phyloP scores from a whole-genome alignment of 2,329 filamentous ascomycete genomes.

The Aspergillus awamori region DNA sequence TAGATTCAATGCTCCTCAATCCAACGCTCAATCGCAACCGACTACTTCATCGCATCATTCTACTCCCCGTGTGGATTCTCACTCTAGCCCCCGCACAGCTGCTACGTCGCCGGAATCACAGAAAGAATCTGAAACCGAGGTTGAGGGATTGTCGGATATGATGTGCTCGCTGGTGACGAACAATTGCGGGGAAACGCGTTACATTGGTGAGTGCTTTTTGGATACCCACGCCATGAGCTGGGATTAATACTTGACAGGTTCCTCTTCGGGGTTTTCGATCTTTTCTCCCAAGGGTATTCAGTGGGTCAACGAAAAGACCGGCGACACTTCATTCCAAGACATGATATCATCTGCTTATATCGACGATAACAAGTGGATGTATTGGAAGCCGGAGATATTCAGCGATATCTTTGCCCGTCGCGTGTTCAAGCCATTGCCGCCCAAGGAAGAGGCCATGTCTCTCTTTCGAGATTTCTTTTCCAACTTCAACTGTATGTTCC shows the following conservation, averaged over 20 bases:
- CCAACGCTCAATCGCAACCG: slow-evolving; percentile 34
- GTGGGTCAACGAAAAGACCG: slow-evolving; percentile 97
- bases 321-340: slow-evolving; percentile 89
- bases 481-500: slow-evolving; percentile 99
- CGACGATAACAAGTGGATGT: slow-evolving; percentile 92
- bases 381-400: slow-evolving; percentile 98
- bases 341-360: slow-evolving; percentile 93
- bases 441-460: slow-evolving; percentile 84
- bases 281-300: slow-evolving; percentile 98
- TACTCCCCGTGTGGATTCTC: slow-evolving; percentile 51
- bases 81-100: slow-evolving; percentile 55
- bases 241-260: slow-evolving; percentile 60
- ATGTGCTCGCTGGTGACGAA: slow-evolving; percentile 99
- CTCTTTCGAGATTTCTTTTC: slow-evolving; percentile 93
- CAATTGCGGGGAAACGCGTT: slow-evolving; percentile 89
- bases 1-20: slow-evolving; percentile 29
- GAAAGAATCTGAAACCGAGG: slow-evolving; percentile 66
- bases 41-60: slow-evolving; percentile 44
- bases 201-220: slow-evolving; percentile 70
- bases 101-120: slow-evolving; percentile 57
- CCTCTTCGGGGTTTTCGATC: slow-evolving; percentile 96
- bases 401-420: slow-evolving; percentile 85
- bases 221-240: background rate
- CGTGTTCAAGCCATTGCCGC: slow-evolving; percentile 79
- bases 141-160: slow-evolving; percentile 91